These are phyloP conservation scores for Exophiala sp. DNA, from an alignment of 2,329 filamentous ascomycete genomes.

Conservation along the genomic window DNA sequence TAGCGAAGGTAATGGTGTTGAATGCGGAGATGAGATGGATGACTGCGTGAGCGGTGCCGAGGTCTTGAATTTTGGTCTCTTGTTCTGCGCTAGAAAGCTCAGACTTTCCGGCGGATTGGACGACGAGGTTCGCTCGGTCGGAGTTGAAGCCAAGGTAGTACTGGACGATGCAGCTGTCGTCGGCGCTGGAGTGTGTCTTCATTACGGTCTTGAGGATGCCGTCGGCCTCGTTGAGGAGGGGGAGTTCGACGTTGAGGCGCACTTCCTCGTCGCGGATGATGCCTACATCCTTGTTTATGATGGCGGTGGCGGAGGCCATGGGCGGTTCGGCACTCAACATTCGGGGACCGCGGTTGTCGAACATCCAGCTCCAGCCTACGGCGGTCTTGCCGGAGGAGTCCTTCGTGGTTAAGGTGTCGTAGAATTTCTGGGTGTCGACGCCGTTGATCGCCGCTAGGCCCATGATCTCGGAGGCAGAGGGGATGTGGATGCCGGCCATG, in stretches of 20 bases:
- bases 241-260: constrained; percentile 23
- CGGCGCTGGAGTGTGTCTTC: constrained; percentile 24
- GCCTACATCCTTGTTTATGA: constrained; percentile 57
- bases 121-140: constrained; percentile 14
- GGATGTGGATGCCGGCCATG: constrained; percentile 61
- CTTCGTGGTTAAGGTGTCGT: constrained; percentile 37
- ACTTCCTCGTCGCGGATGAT: constrained; percentile 28
- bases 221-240: constrained; percentile 25
- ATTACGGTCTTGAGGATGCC: constrained; percentile 23
- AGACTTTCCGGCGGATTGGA: constrained; percentile 19
- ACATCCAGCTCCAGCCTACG: constrained; percentile 59
- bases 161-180: constrained; percentile 27
- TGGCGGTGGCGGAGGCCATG: constrained; percentile 57
- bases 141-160: constrained; percentile 27
- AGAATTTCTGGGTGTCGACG: constrained; percentile 46
- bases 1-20: constrained; percentile 27
- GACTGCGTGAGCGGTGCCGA: constrained; percentile 24
- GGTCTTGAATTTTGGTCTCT: constrained; percentile 8
- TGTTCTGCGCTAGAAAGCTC: constrained; percentile 7
- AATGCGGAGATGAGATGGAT: constrained; percentile 25
- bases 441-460: constrained; percentile 58
- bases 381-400: constrained; percentile 32
- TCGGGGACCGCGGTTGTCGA: constrained; percentile 56
- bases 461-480: constrained; percentile 58
- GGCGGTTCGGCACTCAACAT: constrained; percentile 55